Percentiles rank a stretch among this genome's conserved stretches.
Evolutionary conservation across 352 stramenopile genomes (phyloP).

Genomic region (Globisporangium carolinianum): DNA sequence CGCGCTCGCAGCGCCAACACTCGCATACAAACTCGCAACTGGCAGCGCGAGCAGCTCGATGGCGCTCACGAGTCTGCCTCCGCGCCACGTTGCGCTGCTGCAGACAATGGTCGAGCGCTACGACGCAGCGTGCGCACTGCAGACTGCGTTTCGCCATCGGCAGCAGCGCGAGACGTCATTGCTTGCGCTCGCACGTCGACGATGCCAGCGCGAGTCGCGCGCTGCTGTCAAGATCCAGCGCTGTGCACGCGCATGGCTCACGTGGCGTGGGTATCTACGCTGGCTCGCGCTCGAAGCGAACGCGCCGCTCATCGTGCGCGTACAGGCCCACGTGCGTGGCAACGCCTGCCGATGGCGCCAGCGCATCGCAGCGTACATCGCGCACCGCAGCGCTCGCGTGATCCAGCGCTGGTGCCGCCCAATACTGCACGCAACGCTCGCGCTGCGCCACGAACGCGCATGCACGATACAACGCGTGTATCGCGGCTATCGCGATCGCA

Average conservation of each 20-base stretch:
- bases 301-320: slow-evolving; percentile 24
- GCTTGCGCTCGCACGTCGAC: slow-evolving; percentile 31
- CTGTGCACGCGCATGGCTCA: slow-evolving; percentile 34
- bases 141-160: slow-evolving; percentile 40
- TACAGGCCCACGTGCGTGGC: slow-evolving; percentile 42
- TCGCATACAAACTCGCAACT: slow-evolving; percentile 34
- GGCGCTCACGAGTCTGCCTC: slow-evolving; percentile 22
- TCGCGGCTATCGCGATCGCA: slow-evolving; percentile 27
- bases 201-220: slow-evolving; percentile 24
- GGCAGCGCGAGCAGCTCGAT: slow-evolving; percentile 25
- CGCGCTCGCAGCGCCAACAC: slow-evolving; percentile 16
- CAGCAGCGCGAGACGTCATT: slow-evolving; percentile 29
- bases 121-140: slow-evolving; percentile 27
- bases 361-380: slow-evolving; percentile 18
- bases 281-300: slow-evolving; percentile 33
- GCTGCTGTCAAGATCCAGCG: slow-evolving; percentile 51
- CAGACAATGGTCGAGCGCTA: slow-evolving; percentile 25
- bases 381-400: slow-evolving; percentile 17
- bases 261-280: slow-evolving; percentile 40
- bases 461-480: slow-evolving; percentile 47
- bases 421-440: slow-evolving; percentile 21
- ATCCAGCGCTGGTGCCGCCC: slow-evolving; percentile 45
- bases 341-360: slow-evolving; percentile 25
- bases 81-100: slow-evolving; percentile 31
- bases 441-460: slow-evolving; percentile 19